Base-by-base conservation (phyloP, 352 stramenopile genomes). In the Globisporangium paroecandrum region DNA sequence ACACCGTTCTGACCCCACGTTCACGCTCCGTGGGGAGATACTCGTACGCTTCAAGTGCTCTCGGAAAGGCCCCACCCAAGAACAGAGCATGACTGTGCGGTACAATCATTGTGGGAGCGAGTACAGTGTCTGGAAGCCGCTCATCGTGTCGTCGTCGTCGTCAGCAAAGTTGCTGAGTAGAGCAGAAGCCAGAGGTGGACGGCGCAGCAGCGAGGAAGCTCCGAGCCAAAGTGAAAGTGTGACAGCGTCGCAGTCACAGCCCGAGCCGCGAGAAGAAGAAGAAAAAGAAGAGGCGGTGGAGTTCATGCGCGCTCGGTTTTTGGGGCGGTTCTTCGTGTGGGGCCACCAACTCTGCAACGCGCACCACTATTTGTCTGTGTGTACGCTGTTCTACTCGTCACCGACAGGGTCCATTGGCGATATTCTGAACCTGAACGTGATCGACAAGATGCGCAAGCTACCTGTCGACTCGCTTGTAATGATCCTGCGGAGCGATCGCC, bases 301-400 rank as follows among this genome's bases (percentile, higher is more conserved):
- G 24, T 71, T 69, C 34, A 64, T 82, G 22, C 56, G 29, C 6
- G 64, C 69, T 1, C 60, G 60, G 4, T 78, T 83, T 60, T 70
- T 64, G 6, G 74, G 71, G 4, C 69, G 77, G 38, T 71, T 79
- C 41, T 83, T 83, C 38, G 57, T 84, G 18, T 92, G 83, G 85
- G 80, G 78, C 54, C 74, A 91, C 32, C 74, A 71, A 3, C 62
- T 91, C 4, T 90, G 82, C 71, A 89, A 85, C 20, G 56, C 89
- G 62, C 90, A 90, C 49, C 85, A 94, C 65, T 90, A 82, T 54
- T 59, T 94, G 43, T 71, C 89, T 18, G 66, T 81, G 9, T 77
- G 75, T 24, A 87, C 83, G 47, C 69, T 92, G 4, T 94, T 94
- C 55, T 91, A 90, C 51, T 69, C 75, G 8, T 54, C 71, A 9